Conservation (phyloP, 768 basidiomycete species). For the Strobilomyces dryophilus region DNA sequence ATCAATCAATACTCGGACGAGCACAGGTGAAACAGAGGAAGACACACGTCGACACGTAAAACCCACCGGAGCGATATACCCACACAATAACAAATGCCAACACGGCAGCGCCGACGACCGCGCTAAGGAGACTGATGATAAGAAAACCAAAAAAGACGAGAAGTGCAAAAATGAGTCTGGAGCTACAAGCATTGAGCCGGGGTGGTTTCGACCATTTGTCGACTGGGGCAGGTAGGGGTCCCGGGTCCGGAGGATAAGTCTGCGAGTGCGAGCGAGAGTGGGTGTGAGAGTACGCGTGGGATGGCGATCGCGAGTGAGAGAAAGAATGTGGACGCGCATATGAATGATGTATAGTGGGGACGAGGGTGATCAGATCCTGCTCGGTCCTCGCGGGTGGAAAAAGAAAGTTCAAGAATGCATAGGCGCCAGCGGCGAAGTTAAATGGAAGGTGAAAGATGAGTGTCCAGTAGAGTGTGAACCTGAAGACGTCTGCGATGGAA, state of each 20-base stretch:
- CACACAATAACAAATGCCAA: constrained; percentile 26
- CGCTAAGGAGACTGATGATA: constrained; percentile 15
- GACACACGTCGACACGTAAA: neutral
- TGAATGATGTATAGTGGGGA: neutral
- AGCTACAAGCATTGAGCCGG: constrained; percentile 32
- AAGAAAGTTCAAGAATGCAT: constrained; percentile 40
- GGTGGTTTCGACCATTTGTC: constrained; percentile 13
- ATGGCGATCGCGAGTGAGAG: neutral
- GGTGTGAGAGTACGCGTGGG: neutral
- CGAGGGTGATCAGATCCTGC: constrained; percentile 1
- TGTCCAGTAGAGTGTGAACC: constrained; percentile 47
- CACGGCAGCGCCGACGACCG: constrained; percentile 20
- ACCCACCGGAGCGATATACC: neutral
- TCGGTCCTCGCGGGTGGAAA: constrained; percentile 31
- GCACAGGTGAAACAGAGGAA: neutral
- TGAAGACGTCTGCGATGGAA: constrained; percentile 35
- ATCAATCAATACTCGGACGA: neutral
- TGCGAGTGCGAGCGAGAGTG: neutral
- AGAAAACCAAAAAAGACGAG: constrained; percentile 38
- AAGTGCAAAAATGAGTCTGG: constrained; percentile 37
- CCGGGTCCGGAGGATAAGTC: neutral
- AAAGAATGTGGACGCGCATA: neutral
- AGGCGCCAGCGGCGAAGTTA: constrained; percentile 36
- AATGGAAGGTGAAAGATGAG: constrained; percentile 43
- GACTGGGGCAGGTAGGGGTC: neutral